Evolutionary conservation across 257 asterid genomes (phyloP).

Genomic region (Mitragyna speciosa): DNA sequence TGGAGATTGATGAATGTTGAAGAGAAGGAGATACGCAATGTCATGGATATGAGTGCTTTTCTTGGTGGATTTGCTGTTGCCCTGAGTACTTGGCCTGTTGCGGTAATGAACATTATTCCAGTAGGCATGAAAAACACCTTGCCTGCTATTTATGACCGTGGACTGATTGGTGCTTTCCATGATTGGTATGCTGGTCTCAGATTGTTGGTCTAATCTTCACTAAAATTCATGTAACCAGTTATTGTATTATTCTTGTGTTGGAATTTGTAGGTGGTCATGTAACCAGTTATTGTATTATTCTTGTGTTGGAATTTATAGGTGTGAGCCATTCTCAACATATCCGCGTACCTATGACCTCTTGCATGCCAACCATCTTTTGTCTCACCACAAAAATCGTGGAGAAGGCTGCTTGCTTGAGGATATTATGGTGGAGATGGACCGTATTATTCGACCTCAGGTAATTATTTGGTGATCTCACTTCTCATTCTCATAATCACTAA

Average conservation of each 20-base stretch:
- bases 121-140: conserved; percentile 56
- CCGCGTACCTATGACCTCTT: conserved; percentile 82
- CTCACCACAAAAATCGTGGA: conserved; percentile 49
- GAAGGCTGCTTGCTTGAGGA: conserved; percentile 84
- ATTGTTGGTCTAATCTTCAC: background rate
- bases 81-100: conserved; percentile 79
- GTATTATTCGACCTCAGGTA: conserved; percentile 80
- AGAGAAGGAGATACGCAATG: conserved; percentile 69
- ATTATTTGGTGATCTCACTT: conserved; percentile 8
- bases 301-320: conserved; percentile 22
- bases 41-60: conserved; percentile 88
- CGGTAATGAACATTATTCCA: conserved; percentile 92
- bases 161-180: conserved; percentile 74
- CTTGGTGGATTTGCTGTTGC: conserved; percentile 91
- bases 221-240: background rate
- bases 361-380: conserved; percentile 55
- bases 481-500: background rate
- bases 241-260: too few species aligned
- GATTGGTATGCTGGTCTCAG: conserved; percentile 61
- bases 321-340: conserved; percentile 90
- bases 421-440: conserved; percentile 89
- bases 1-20: conserved; percentile 84
- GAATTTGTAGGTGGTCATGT: background rate
- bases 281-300: background rate
- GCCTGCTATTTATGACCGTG: conserved; percentile 77